Conservation (phyloP, 129 eudicot genomes). For the Helianthus annuus region DNA sequence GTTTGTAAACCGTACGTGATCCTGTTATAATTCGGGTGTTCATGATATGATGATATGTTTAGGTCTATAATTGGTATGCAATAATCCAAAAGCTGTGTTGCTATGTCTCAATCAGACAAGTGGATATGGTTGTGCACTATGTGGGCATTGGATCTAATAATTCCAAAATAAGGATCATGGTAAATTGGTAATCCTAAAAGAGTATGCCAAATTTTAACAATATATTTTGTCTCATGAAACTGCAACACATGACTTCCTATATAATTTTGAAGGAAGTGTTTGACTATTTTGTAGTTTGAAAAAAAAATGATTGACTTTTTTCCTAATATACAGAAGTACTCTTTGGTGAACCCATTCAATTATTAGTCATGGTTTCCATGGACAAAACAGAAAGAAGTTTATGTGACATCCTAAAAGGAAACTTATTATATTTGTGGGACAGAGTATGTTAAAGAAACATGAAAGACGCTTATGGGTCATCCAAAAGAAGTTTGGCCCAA, state of each 20-base stretch:
- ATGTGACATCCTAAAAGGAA: constrained; percentile 15
- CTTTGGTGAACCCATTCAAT: background rate
- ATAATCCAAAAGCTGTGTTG: background rate
- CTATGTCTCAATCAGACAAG: background rate
- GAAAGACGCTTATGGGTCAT: background rate
- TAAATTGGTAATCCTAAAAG: constrained; percentile 3
- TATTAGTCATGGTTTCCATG: background rate
- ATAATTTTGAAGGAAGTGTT: background rate
- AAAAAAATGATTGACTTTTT: background rate
- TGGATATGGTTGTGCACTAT: background rate
- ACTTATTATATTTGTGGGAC: constrained; percentile 28
- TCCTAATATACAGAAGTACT: background rate
- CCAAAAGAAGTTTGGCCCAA: background rate
- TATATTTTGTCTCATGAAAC: background rate
- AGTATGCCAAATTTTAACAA: background rate
- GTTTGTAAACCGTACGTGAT: background rate
- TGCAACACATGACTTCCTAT: background rate
- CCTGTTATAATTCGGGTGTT: background rate
- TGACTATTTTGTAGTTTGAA: background rate
- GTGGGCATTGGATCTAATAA: constrained; percentile 5
- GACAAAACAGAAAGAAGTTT: background rate
- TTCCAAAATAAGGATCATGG: constrained; percentile 10
- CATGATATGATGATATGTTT: background rate
- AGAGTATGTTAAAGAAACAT: background rate
- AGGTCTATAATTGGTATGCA: background rate